Evolutionary conservation across 495 filamentous ascomycete species (phyloP).

Genomic region (Hypoxylon cercidicola): DNA sequence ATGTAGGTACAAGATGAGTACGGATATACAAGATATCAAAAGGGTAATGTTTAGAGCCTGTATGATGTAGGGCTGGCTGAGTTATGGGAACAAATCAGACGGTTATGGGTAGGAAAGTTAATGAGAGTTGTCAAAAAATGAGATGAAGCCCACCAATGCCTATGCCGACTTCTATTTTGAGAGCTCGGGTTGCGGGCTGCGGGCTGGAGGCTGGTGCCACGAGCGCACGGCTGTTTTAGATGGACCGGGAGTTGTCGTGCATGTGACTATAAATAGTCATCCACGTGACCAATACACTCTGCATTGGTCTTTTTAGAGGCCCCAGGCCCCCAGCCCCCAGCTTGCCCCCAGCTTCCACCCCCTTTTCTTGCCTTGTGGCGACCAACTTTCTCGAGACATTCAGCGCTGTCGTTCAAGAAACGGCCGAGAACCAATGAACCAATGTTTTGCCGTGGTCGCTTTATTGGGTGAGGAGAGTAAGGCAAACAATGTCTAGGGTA

Average conservation of each 20-base stretch:
- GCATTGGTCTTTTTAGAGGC: background rate
- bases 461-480: conserved; percentile 20
- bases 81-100: background rate
- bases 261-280: conserved; percentile 29
- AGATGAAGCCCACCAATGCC: conserved; percentile 27
- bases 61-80: background rate
- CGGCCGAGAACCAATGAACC: conserved; percentile 10
- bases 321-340: background rate
- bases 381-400: conserved; percentile 5
- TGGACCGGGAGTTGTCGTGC: conserved; percentile 34
- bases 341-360: background rate
- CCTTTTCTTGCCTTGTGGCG: background rate
- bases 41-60: too few species aligned
- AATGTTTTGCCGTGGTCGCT: background rate
- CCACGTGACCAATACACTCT: conserved; percentile 29
- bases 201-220: conserved; percentile 32
- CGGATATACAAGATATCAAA: too few species aligned
- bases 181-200: conserved; percentile 9
- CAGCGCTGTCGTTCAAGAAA: conserved; percentile 10
- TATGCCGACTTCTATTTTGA: conserved; percentile 44
- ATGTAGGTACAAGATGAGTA: conserved; percentile 1
- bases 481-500: conserved; percentile 11
- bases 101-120: conserved; percentile 14
- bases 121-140: conserved; percentile 20
- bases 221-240: conserved; percentile 44